phyloP scores from a whole-genome alignment of 257 asterid species.

The Salvia rosmarinus region DNA sequence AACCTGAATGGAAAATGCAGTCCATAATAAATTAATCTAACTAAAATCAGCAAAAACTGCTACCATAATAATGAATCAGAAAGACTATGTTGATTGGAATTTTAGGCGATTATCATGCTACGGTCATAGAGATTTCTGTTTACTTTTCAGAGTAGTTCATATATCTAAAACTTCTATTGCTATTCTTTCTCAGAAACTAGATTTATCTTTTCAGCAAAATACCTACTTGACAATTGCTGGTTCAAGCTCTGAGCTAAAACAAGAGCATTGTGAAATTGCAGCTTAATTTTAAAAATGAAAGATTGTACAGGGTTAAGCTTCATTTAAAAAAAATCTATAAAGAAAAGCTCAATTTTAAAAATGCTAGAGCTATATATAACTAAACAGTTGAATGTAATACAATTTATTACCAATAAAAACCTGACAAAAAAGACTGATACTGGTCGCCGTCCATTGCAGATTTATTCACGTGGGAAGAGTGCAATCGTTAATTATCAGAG shows the following conservation, averaged over 20 bases:
- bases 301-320: neutral
- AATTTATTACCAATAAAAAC: too few species aligned
- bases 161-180: neutral
- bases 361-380: too few species aligned
- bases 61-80: neutral
- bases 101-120: neutral
- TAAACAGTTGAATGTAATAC: too few species aligned
- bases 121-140: neutral
- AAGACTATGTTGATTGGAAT: neutral
- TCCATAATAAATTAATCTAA: neutral
- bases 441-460: too few species aligned
- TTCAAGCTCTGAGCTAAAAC: neutral
- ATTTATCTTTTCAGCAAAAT: neutral
- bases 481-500: too few species aligned
- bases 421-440: too few species aligned
- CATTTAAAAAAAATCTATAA: too few species aligned
- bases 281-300: neutral
- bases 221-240: neutral
- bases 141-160: neutral
- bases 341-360: too few species aligned
- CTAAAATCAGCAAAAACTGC: neutral
- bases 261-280: neutral
- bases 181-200: neutral
- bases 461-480: too few species aligned
- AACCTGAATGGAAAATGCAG: slow-evolving; percentile 49